Base-by-base conservation (phyloP, 2,329 filamentous ascomycete genomes). In the Torrubiellomyces zombiae region DNA sequence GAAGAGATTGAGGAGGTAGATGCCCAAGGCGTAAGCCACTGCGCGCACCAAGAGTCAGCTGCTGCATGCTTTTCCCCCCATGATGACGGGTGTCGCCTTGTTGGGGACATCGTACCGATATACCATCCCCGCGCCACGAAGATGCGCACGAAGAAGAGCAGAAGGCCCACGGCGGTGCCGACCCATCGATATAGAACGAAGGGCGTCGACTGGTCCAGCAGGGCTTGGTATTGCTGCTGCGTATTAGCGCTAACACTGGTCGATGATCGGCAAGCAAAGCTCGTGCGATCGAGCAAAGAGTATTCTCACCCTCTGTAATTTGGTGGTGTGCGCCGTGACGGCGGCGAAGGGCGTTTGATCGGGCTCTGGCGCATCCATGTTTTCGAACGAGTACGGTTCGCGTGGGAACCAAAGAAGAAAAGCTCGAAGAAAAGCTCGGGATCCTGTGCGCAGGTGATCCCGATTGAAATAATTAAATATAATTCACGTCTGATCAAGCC, bases 1-100 rank as follows among this genome's bases (percentile, higher is more conserved):
- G 68, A 98, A 98, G 32, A 98, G 74, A 59, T 98, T 98, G 33
- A 98, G 75, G 23, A 98, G 79, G 63, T 98, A 98, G 56, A 98
- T 98, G 40, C 86, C 89, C 28, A 98, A 74, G 18, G 86, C 89
- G 55, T 98, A 98, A 39, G 85, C 86, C 43, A 98, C 89, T 92
- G n/a, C n/a, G n/a, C n/a, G n/a, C n/a, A n/a, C n/a, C n/a, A n/a
- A n/a, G n/a, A n/a, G n/a, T n/a, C n/a, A n/a, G n/a, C n/a, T n/a
- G n/a, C n/a, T n/a, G n/a, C n/a, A n/a, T n/a, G n/a, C n/a, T n/a
- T n/a, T n/a, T n/a, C n/a, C n/a, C n/a, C n/a, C n/a, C n/a, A n/a
- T n/a, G n/a, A n/a, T n/a, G n/a, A n/a, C n/a, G n/a, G n/a, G n/a
- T n/a, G n/a, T n/a, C n/a, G n/a, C n/a, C n/a, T n/a, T n/a, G n/a